A percentile compares a stretch with the other conserved stretches of the same genome.
Conservation (phyloP, 176 grass and related monocot genomes). For the Puccinellia tenuiflora region DNA sequence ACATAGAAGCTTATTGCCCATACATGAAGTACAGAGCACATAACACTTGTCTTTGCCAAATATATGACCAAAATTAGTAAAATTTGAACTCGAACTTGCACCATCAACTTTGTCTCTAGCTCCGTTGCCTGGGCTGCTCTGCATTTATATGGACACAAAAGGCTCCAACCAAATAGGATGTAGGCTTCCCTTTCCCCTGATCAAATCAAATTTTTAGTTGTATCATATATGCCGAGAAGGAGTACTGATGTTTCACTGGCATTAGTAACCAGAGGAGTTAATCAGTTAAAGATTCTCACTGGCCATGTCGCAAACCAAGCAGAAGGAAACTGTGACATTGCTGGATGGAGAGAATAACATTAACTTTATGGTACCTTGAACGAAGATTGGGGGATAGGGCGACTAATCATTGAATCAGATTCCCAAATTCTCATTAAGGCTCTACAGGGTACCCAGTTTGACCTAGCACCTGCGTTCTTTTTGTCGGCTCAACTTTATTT, state of each 20-base stretch:
- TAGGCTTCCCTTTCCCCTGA: background rate
- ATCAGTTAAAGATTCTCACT: background rate
- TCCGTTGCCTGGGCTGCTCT: background rate
- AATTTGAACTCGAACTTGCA: too few species aligned
- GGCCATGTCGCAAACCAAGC: background rate
- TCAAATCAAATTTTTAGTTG: background rate
- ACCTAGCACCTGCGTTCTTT: too few species aligned
- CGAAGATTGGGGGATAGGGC: too few species aligned
- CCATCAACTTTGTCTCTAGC: too few species aligned
- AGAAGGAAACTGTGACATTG: background rate
- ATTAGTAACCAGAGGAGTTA: background rate
- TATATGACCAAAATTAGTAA: background rate
- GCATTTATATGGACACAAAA: background rate
- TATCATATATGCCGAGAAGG: background rate
- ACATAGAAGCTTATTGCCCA: background rate
- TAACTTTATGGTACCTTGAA: background rate
- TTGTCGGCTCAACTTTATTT: too few species aligned
- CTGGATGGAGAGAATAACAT: background rate
- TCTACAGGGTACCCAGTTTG: too few species aligned
- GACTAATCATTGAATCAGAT: too few species aligned
- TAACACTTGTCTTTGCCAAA: background rate
- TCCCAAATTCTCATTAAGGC: too few species aligned
- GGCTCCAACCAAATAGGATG: background rate
- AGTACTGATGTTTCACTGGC: background rate
- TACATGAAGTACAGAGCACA: background rate